Conservation (phyloP, 441 rosid species). For the Codiaeum variegatum region DNA sequence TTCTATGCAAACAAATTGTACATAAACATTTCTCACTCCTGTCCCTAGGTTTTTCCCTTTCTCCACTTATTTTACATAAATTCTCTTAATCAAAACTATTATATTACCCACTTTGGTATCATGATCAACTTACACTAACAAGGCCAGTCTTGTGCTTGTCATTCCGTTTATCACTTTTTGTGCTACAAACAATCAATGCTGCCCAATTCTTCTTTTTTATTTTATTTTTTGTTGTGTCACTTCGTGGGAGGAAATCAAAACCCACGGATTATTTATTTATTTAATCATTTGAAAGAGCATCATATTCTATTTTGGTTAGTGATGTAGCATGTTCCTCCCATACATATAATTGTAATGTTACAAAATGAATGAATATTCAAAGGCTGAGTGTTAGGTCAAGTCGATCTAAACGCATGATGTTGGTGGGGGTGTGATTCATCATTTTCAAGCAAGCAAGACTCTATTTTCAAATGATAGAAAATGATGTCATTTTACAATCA, state of each 20-base stretch:
- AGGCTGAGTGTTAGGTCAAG: slow-evolving; percentile 10
- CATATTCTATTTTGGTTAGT: slow-evolving; percentile 3
- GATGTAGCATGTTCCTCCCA: slow-evolving; percentile 16
- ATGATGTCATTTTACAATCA: not conserved
- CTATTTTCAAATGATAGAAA: not conserved
- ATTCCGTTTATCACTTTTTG: too few species aligned
- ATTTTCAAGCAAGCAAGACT: not conserved
- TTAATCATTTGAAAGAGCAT: not conserved
- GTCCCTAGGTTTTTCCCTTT: not conserved
- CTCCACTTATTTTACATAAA: not conserved
- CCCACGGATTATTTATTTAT: not conserved
- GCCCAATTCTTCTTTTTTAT: not conserved
- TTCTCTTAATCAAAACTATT: not conserved
- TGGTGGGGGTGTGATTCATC: slow-evolving; percentile 2
- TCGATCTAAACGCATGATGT: not conserved
- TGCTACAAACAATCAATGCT: not conserved
- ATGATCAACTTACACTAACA: not conserved
- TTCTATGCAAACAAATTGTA: slow-evolving; percentile 24
- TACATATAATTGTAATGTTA: slow-evolving; percentile 15
- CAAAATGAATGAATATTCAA: slow-evolving; percentile 3
- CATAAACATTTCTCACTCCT: slow-evolving; percentile 26
- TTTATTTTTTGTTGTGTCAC: too few species aligned
- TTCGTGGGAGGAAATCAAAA: too few species aligned
- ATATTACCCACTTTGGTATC: not conserved
- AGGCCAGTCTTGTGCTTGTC: not conserved